These are phyloP conservation scores for Cicer bijugum DNA, from an alignment of 306 rosid genomes.

Conservation along the genomic window DNA sequence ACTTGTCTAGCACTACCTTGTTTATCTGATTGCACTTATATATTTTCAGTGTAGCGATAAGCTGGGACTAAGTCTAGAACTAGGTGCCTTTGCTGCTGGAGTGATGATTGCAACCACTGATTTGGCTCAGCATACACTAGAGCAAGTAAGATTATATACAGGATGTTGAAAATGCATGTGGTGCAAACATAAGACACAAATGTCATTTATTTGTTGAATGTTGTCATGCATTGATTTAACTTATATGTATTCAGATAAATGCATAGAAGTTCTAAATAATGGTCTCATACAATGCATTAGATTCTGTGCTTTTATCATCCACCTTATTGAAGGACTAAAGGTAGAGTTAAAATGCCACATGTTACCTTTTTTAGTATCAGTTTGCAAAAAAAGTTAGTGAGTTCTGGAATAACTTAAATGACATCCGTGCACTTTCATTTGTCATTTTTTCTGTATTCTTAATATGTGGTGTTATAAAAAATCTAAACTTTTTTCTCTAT, in stretches of 20 bases:
- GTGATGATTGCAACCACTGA: conserved; percentile 99
- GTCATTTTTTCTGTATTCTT: conserved; percentile 35
- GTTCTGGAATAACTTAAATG: conserved; percentile 22
- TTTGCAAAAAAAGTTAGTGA: conserved; percentile 9
- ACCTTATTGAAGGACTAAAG: conserved; percentile 21
- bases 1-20: conserved; percentile 9
- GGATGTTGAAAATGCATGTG: conserved; percentile 33
- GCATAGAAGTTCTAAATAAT: conserved; percentile 16
- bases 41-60: conserved; percentile 93
- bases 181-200: not conserved
- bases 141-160: conserved; percentile 66
- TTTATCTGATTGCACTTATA: conserved; percentile 41
- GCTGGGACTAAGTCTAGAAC: conserved; percentile 93
- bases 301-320: conserved; percentile 26
- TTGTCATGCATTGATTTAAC: conserved; percentile 36
- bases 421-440: conserved; percentile 20
- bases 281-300: conserved; percentile 26
- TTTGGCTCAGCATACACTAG: conserved; percentile 94
- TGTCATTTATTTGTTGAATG: conserved; percentile 42
- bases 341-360: conserved; percentile 8
- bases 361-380: not conserved
- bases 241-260: conserved; percentile 24
- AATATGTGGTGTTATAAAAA: not conserved
- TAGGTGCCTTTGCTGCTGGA: conserved; percentile 99
- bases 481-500: conserved; percentile 8